Conservation (phyloP, 768 basidiomycete species). For the Vararia minispora region DNA sequence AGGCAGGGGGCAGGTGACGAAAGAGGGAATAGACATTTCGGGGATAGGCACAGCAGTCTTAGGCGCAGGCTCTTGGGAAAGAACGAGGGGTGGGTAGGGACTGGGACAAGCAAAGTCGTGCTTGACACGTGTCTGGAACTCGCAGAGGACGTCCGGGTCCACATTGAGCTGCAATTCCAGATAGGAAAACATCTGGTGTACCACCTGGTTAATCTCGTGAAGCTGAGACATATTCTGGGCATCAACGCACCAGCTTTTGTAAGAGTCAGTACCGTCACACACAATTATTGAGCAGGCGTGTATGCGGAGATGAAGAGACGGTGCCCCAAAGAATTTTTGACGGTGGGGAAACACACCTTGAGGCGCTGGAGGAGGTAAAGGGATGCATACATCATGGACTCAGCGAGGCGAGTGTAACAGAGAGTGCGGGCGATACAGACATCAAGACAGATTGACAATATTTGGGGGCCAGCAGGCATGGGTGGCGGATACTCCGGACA, state of each 20-base stretch:
- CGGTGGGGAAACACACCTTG: slow-evolving; percentile 87
- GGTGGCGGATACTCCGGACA: no score
- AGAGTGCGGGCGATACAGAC: no score
- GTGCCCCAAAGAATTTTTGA: slow-evolving; percentile 82
- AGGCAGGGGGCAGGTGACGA: no score
- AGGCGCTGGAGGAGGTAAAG: slow-evolving; percentile 69
- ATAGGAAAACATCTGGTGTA: slow-evolving; percentile 84
- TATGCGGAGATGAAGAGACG: slow-evolving; percentile 85
- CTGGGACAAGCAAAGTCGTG: slow-evolving; percentile 46
- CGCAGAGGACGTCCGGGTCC: slow-evolving; percentile 43
- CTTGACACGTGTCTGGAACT: slow-evolving; percentile 48
- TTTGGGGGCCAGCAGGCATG: no score
- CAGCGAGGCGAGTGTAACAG: no score
- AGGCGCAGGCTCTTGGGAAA: slow-evolving; percentile 35
- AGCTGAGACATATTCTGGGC: slow-evolving; percentile 55
- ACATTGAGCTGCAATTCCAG: slow-evolving; percentile 84
- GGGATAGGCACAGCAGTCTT: slow-evolving; percentile 16
- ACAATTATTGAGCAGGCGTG: slow-evolving; percentile 77
- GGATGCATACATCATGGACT: no score
- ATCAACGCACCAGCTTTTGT: slow-evolving; percentile 55
- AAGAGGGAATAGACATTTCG: slow-evolving; percentile 15
- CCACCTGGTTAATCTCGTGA: slow-evolving; percentile 92
- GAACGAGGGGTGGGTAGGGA: slow-evolving; percentile 52
- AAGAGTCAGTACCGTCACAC: slow-evolving; percentile 60
- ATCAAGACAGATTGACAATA: no score